A percentile compares a stretch with the other conserved stretches of the same genome.
phyloP scores from a whole-genome alignment of 306 rosid genomes.

The Sicyos baderoa region DNA sequence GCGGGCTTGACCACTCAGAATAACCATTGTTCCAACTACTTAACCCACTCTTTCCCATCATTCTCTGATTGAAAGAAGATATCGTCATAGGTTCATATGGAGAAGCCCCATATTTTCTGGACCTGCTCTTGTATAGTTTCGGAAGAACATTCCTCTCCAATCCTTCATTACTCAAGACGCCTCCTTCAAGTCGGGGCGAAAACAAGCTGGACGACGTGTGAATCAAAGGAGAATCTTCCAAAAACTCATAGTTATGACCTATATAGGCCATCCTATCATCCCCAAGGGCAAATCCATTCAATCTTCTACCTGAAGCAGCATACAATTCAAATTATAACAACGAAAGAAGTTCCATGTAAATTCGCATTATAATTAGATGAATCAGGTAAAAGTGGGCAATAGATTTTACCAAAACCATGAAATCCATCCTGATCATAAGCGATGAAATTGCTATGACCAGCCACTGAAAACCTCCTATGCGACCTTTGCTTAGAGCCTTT shows the following conservation, averaged over 20 bases:
- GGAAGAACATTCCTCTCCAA: slow-evolving; percentile 44
- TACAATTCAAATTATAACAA: slow-evolving; percentile 12
- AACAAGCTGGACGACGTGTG: slow-evolving; percentile 53
- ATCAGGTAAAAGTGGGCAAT: not conserved
- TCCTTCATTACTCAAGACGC: slow-evolving; percentile 40
- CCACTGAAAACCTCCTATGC: slow-evolving; percentile 56
- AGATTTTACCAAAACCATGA: slow-evolving; percentile 47
- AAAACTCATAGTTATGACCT: slow-evolving; percentile 54
- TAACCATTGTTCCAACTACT: slow-evolving; percentile 31
- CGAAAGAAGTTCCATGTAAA: slow-evolving; percentile 13
- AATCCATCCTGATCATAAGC: slow-evolving; percentile 59
- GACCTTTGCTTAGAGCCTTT: slow-evolving; percentile 80
- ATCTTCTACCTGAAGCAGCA: slow-evolving; percentile 67
- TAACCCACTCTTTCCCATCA: slow-evolving; percentile 38
- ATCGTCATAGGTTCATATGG: slow-evolving; percentile 33
- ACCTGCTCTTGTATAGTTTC: slow-evolving; percentile 42
- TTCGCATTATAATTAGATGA: not conserved
- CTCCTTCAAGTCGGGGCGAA: slow-evolving; percentile 50
- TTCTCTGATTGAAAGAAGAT: slow-evolving; percentile 31
- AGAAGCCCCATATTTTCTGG: slow-evolving; percentile 44
- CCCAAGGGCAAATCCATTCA: slow-evolving; percentile 42
- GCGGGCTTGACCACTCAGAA: slow-evolving; percentile 41
- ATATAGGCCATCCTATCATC: slow-evolving; percentile 54
- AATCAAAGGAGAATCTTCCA: slow-evolving; percentile 70
- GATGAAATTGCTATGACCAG: slow-evolving; percentile 44